A percentile compares a stretch with the other conserved stretches of the same genome.
Conservation (phyloP, 2,329 filamentous ascomycete genomes). For the Pseudocercospora eumusae region DNA sequence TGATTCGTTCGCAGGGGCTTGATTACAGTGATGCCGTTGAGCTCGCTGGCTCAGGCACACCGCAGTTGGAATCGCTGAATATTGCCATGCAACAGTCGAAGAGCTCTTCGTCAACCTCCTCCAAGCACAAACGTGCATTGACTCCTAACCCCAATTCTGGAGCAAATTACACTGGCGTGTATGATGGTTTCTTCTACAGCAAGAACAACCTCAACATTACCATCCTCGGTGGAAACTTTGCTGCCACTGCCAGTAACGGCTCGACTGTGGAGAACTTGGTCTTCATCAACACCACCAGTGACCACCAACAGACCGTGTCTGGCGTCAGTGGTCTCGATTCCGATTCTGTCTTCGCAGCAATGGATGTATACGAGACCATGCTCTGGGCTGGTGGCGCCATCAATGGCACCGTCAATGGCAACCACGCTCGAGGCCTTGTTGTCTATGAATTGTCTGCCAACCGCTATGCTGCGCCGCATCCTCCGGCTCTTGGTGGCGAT, state of each 20-base stretch:
- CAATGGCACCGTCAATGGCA: conserved; percentile 66
- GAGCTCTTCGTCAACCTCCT: conserved; percentile 26
- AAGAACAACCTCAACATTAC: conserved; percentile 74
- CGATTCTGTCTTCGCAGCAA: conserved; percentile 72
- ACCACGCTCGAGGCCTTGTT: conserved; percentile 70
- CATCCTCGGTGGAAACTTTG: conserved; percentile 84
- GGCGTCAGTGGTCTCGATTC: conserved; percentile 69
- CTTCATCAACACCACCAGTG: conserved; percentile 74
- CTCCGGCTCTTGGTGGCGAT: conserved; percentile 70
- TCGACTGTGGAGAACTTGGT: conserved; percentile 75
- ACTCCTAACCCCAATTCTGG: conserved; percentile 37
- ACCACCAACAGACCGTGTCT: conserved; percentile 47
- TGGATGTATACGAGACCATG: conserved; percentile 66
- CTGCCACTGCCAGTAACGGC: conserved; percentile 66
- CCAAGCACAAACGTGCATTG: conserved; percentile 46
- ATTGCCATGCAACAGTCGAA: conserved; percentile 53
- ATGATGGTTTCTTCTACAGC: conserved; percentile 76
- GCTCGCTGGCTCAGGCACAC: conserved; percentile 53
- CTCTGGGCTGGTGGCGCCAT: conserved; percentile 83
- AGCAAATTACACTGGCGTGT: conserved; percentile 64
- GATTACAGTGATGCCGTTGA: conserved; percentile 71
- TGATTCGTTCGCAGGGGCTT: conserved; percentile 73
- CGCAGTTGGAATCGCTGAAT: conserved; percentile 52
- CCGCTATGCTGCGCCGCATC: conserved; percentile 66
- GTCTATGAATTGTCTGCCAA: conserved; percentile 72